Evolutionary conservation across 805 yeast genomes (phyloP).

Genomic region (Lipomyces kockii): DNA sequence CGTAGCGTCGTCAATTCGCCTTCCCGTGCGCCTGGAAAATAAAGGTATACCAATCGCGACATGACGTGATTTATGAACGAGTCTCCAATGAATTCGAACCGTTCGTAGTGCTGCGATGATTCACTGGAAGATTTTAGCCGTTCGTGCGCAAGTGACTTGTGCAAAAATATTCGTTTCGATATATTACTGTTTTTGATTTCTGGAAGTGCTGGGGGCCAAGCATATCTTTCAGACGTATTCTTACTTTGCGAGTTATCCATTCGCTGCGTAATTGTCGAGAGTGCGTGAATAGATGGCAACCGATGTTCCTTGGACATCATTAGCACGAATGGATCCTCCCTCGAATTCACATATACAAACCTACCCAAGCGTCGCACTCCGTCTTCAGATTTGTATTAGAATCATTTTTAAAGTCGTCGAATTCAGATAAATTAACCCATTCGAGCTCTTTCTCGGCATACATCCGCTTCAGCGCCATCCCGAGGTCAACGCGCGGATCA

Average conservation of each 20-base stretch:
- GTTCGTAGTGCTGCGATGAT: slow-evolving; percentile 50
- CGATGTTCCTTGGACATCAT: slow-evolving; percentile 10
- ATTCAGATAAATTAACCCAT: slow-evolving; percentile 19
- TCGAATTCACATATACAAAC: neutral
- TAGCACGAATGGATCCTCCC: neutral
- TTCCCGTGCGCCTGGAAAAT: slow-evolving; percentile 72
- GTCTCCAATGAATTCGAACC: slow-evolving; percentile 37
- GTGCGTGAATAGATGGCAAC: slow-evolving; percentile 23
- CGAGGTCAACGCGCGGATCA: slow-evolving; percentile 32
- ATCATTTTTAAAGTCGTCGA: slow-evolving; percentile 9
- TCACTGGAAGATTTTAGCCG: slow-evolving; percentile 40
- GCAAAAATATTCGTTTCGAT: slow-evolving; percentile 75
- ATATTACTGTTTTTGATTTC: slow-evolving; percentile 62
- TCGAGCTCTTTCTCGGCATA: slow-evolving; percentile 19
- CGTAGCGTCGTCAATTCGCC: slow-evolving; percentile 79
- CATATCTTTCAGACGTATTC: neutral
- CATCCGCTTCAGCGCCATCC: slow-evolving; percentile 26
- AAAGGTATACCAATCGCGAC: slow-evolving; percentile 66
- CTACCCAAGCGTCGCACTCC: slow-evolving; percentile 14
- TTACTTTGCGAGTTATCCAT: slow-evolving; percentile 5
- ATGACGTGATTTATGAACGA: slow-evolving; percentile 52
- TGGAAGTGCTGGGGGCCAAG: slow-evolving; percentile 74
- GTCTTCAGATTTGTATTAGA: slow-evolving; percentile 1
- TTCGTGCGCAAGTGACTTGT: slow-evolving; percentile 70
- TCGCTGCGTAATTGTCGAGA: slow-evolving; percentile 13